A percentile compares a stretch with the other conserved stretches of the same genome.
Evolutionary conservation across 768 basidiomycete genomes (phyloP).

Genomic region (Amanita jacksonii): DNA sequence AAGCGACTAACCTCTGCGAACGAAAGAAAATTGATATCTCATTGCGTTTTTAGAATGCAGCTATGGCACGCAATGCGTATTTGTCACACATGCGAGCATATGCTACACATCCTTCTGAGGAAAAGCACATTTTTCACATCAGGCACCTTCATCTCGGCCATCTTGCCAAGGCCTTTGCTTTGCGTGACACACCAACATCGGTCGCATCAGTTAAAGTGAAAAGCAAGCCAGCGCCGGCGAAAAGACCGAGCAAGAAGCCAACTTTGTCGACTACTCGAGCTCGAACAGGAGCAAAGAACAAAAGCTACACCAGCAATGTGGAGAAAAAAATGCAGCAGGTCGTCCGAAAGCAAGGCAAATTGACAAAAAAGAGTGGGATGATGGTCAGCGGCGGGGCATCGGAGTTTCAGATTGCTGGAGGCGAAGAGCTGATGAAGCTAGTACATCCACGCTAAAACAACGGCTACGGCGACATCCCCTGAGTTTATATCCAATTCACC

Average conservation of each 20-base stretch:
- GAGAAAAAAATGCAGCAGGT: constrained; percentile 82
- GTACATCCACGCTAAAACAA: constrained; percentile 23
- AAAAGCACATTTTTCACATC: constrained; percentile 96
- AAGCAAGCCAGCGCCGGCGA: constrained; percentile 13
- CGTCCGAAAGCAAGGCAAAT: constrained; percentile 74
- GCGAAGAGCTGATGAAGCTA: constrained; percentile 52
- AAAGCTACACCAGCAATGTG: constrained; percentile 41
- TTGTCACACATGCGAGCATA: constrained; percentile 92
- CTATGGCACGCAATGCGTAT: constrained; percentile 77
- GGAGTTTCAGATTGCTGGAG: constrained; percentile 75
- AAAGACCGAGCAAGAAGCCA: constrained; percentile 14
- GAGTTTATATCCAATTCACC: no score
- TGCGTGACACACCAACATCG: constrained; percentile 73
- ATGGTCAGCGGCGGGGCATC: constrained; percentile 57
- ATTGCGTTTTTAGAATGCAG: constrained; percentile 47
- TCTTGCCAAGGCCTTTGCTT: constrained; percentile 83
- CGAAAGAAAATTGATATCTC: no score
- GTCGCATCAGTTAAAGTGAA: constrained; percentile 24
- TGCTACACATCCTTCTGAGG: constrained; percentile 90
- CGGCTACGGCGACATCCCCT: no score
- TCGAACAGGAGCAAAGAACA: constrained; percentile 23
- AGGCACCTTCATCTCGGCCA: constrained; percentile 92
- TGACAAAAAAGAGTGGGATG: constrained; percentile 70
- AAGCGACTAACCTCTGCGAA: no score
- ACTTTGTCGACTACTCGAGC: constrained; percentile 6